These are phyloP conservation scores for Conticribra guillardii DNA, from an alignment of 108 stramenopile genomes.

Conservation along the genomic window DNA sequence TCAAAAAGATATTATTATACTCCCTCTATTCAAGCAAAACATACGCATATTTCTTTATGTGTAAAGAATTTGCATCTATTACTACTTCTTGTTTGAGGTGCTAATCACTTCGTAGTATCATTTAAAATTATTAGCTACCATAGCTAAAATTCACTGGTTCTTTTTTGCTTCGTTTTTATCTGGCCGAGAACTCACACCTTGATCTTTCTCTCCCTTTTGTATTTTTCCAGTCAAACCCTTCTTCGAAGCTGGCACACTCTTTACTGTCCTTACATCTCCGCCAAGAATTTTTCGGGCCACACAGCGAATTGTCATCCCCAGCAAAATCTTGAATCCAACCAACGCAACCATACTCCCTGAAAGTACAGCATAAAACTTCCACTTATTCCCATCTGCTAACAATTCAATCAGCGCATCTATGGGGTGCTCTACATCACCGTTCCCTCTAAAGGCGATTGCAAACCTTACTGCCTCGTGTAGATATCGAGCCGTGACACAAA, in stretches of 20 bases:
- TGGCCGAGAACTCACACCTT: background rate
- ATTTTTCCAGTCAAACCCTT: conserved; percentile 18
- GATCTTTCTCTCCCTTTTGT: conserved; percentile 11
- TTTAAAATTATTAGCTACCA: background rate
- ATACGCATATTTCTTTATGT: no score
- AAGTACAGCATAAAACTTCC: conserved; percentile 33
- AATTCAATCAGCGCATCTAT: conserved; percentile 28
- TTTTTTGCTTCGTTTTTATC: background rate
- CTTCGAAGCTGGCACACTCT: background rate
- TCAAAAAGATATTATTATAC: no score
- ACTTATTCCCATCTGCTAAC: conserved; percentile 28
- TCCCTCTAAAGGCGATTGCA: conserved; percentile 37
- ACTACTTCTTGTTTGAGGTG: no score
- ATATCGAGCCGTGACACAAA: conserved; percentile 89
- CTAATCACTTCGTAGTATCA: no score
- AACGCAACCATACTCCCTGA: conserved; percentile 21
- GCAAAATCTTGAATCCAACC: conserved; percentile 33
- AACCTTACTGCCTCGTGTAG: conserved; percentile 79
- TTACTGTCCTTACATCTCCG: conserved; percentile 14
- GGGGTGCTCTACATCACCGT: conserved; percentile 37
- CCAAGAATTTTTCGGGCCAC: conserved; percentile 35
- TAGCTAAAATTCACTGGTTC: background rate
- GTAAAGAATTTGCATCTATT: no score
- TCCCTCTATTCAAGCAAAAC: no score
- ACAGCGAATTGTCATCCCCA: conserved; percentile 30